phyloP scores from a whole-genome alignment of 805 yeast genomes.

The Teunomyces lycoperdinae region DNA sequence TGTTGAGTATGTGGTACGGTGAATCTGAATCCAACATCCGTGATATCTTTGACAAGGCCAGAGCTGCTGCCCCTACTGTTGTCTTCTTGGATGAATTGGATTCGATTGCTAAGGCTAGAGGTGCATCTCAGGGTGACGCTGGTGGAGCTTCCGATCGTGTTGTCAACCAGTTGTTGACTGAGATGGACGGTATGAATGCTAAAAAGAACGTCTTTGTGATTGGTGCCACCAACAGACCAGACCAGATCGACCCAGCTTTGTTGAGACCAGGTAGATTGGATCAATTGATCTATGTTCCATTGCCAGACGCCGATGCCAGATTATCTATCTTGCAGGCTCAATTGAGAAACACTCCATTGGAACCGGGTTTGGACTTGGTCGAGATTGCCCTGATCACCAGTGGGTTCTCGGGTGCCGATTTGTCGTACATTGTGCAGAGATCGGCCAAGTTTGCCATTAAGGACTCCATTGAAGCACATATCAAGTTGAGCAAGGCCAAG shows the following conservation, averaged over 20 bases:
- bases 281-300: slow-evolving; percentile 96
- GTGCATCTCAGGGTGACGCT: slow-evolving; percentile 80
- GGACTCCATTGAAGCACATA: slow-evolving; percentile 86
- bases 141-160: slow-evolving; percentile 97
- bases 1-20: slow-evolving; percentile 98
- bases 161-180: slow-evolving; percentile 91
- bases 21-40: slow-evolving; percentile 97
- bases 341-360: slow-evolving; percentile 96
- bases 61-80: slow-evolving; percentile 99
- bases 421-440: slow-evolving; percentile 95
- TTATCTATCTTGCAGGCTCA: slow-evolving; percentile 91
- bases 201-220: slow-evolving; percentile 97
- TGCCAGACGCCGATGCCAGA: slow-evolving; percentile 95
- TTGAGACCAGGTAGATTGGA: slow-evolving; percentile 99
- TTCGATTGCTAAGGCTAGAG: slow-evolving; percentile 96
- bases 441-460: slow-evolving; percentile 98
- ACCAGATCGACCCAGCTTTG: slow-evolving; percentile 97
- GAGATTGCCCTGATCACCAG: slow-evolving; percentile 93
- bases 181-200: slow-evolving; percentile 99
- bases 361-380: slow-evolving; percentile 87
- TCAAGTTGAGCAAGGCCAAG: slow-evolving; percentile 34
- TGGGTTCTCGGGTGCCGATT: slow-evolving; percentile 99
- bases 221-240: slow-evolving; percentile 99
- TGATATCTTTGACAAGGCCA: slow-evolving; percentile 96
- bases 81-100: slow-evolving; percentile 98